Conservation (phyloP, 169 alveolate genomes). For the Plasmodium cynomolgi region DNA sequence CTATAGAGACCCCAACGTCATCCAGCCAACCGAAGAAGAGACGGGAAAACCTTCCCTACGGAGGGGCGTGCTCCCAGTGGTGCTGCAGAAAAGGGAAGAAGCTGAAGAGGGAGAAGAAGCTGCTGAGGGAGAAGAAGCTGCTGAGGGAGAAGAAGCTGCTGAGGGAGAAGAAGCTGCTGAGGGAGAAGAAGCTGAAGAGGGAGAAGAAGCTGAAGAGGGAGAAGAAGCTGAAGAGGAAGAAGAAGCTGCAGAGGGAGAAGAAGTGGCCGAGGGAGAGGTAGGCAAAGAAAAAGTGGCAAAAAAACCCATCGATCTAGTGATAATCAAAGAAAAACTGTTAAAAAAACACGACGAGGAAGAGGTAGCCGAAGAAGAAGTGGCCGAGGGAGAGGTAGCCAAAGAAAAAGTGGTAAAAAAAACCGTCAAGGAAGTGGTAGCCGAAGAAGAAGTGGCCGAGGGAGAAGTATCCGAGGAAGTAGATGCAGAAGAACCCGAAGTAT, state of each 20-base stretch:
- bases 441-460: neutral
- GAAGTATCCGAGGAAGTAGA: neutral
- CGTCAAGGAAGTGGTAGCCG: neutral
- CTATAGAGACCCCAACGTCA: neutral
- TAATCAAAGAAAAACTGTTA: too few species aligned
- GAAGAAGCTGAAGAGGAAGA: neutral
- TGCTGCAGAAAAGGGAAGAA: neutral
- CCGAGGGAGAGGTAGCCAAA: neutral
- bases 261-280: neutral
- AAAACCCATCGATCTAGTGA: too few species aligned
- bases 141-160: neutral
- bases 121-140: neutral
- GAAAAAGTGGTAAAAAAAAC: neutral
- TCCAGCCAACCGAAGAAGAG: neutral
- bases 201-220: neutral
- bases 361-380: neutral
- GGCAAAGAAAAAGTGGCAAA: neutral
- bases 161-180: neutral
- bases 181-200: neutral
- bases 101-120: neutral
- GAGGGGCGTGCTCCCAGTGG: neutral
- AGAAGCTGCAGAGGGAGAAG: neutral
- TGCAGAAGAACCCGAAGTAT: neutral
- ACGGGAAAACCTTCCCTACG: neutral
- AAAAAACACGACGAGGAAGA: too few species aligned